Base-by-base conservation (phyloP, 768 basidiomycete species). In the Pleurotus sapidus region DNA sequence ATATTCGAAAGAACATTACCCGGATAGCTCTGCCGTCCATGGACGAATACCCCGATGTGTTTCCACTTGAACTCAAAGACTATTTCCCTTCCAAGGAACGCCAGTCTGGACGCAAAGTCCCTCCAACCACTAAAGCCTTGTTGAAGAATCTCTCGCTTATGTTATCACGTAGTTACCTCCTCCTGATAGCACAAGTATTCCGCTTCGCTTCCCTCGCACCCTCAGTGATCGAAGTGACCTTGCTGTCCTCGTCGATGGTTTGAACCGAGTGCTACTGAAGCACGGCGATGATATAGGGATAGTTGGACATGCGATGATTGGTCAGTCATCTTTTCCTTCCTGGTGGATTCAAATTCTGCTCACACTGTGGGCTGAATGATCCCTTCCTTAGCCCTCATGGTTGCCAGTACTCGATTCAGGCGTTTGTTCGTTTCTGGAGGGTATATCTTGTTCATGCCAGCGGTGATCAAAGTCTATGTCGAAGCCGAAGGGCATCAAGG, bases 251-350 rank as follows among this genome's bases (percentile, higher is more conserved):
- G 70, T 90, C 17, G 88, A 91, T 65, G 87, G 88, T 3, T 64
- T 91, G 17, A 91, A 89, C 67, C 79, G 81, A 4, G 85, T 88
- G 43, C 70, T 93, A 15, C 70, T 89, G 27, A 72, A 70, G 2
- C 89, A 91, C 69, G 86, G 87, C 3, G 79, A 85, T 62, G 90
- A 91, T 63, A 80, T 88, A 46, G 87, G 85, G n/a, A 83, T 91
- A 53, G 83, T 93, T n/a, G 77, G 80, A 38, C 89, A 90, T 59
- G 78, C 84, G 5, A 72, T 91, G 66, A 84, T 91, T 25, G 87
- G 89, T 91, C 62, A 64, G 83, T 61, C 34, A 27, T 25, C 20
- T 58, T 40, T 17, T 11, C 39, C 20, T 11, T 30, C 49, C 15
- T 25, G 14, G n/a, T 39, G 49, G 46, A 30, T n/a, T 49, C n/a